These are phyloP conservation scores for Solanum pimpinellifolium DNA, from an alignment of 257 asterid genomes.

Conservation along the genomic window DNA sequence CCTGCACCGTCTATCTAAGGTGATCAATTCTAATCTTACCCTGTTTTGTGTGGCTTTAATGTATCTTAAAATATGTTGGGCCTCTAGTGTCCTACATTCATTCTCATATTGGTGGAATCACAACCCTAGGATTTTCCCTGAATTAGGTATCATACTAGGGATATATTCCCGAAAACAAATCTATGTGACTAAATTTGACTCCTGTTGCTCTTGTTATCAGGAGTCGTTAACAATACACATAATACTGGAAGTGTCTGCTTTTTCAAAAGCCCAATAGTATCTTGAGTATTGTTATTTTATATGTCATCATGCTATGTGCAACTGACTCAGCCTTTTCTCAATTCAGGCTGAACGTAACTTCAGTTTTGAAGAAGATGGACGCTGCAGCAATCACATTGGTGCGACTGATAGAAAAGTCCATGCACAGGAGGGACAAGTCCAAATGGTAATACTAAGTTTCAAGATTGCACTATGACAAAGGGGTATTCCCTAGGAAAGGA, in stretches of 20 bases:
- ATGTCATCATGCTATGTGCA: neutral
- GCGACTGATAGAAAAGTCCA: constrained; percentile 38
- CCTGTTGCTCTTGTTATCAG: neutral
- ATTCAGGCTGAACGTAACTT: constrained; percentile 41
- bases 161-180: neutral
- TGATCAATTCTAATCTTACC: neutral
- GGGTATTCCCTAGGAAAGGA: neutral
- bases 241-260: neutral
- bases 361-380: constrained; percentile 1
- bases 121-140: neutral
- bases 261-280: neutral
- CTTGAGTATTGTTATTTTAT: neutral
- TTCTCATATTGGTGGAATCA: neutral
- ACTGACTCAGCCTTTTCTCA: neutral
- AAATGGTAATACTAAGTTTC: constrained; percentile 38
- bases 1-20: neutral
- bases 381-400: constrained; percentile 28
- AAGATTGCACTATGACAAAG: neutral
- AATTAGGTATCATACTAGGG: neutral
- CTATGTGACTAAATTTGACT: neutral
- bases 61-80: neutral
- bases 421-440: constrained; percentile 33
- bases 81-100: neutral
- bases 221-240: neutral
- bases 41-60: neutral